Evolutionary conservation across 352 stramenopile genomes (phyloP), one percentile per base, ranked within the genome.

Genomic region (Aphanomyces invadans): DNA sequence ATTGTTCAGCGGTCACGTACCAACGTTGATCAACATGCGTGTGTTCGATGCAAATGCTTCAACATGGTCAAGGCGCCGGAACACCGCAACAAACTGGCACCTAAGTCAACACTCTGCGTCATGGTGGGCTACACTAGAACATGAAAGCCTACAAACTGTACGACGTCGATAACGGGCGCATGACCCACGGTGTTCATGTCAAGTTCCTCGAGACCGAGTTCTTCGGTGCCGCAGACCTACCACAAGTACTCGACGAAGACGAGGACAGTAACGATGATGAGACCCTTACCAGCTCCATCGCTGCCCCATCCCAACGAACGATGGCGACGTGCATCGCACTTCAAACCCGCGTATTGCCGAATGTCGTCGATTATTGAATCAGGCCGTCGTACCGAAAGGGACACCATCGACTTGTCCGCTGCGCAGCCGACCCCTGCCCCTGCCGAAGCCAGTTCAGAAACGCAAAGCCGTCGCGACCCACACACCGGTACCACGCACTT

Each of bases 21-120:
- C 65, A 21, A 10, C 1, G 7, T 9, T 79, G 25, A 54, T 38
- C 0, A 51, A 74, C 32, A 17, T 76, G 15, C 57, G 65, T 15
- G 71, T 79, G 12, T 76, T 76, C 51, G 70, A 0, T 75, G 66
- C 5, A 55, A 60, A 0, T 65, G 63, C 1, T 79, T 75, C 45
- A 70, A 77, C 28, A 53, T 76, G 5, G 66, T 72, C 26, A 26
- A 70, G 1, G 21, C 12, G 10, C 53, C 56, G 2, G 51, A 54
- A 1, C 73, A 74, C 31, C 53, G 70, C 5, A 71, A 67, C 2
- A 76, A 75, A 42, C 25, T 77, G 0, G 64, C 68, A 2, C 33
- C 61, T 0, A 76, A 76, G 48, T 69, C 31, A 5, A 72, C 69
- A 12, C 56, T 19, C 10, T 75, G 73, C n/a, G 60, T 70, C 42